Conservation (phyloP, 441 rosid genomes). For the Populus tomentosa region DNA sequence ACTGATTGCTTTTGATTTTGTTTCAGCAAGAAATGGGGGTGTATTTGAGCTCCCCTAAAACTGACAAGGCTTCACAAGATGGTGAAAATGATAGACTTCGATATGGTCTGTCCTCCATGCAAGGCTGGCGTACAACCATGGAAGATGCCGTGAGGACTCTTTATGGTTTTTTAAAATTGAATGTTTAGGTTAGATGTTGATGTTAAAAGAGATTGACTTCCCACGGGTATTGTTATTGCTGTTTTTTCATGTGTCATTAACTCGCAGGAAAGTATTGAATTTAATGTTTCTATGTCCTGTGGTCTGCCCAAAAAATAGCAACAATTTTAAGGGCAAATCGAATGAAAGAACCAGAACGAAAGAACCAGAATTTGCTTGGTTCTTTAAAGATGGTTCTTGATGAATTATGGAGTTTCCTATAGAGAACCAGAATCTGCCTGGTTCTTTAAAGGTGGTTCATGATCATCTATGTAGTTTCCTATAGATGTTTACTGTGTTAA, state of each 20-base stretch:
- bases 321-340: background rate
- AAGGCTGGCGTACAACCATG: constrained; percentile 96
- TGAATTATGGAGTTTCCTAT: background rate
- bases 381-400: background rate
- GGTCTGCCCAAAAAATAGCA: background rate
- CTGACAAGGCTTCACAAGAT: constrained; percentile 82
- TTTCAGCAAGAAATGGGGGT: constrained; percentile 55
- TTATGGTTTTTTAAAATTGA: background rate
- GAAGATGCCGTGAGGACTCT: constrained; percentile 86
- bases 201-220: background rate
- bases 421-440: background rate
- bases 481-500: background rate
- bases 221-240: background rate
- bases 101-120: constrained; percentile 91
- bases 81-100: constrained; percentile 70
- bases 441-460: background rate
- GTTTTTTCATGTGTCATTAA: background rate
- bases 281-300: background rate
- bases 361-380: background rate
- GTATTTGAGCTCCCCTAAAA: constrained; percentile 85
- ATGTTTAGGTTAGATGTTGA: background rate
- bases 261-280: background rate
- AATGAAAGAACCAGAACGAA: background rate
- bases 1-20: background rate
- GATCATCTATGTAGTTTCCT: background rate